Evolutionary conservation across 495 filamentous ascomycete species (phyloP).

Genomic region (Saxophila tyrrhenica): DNA sequence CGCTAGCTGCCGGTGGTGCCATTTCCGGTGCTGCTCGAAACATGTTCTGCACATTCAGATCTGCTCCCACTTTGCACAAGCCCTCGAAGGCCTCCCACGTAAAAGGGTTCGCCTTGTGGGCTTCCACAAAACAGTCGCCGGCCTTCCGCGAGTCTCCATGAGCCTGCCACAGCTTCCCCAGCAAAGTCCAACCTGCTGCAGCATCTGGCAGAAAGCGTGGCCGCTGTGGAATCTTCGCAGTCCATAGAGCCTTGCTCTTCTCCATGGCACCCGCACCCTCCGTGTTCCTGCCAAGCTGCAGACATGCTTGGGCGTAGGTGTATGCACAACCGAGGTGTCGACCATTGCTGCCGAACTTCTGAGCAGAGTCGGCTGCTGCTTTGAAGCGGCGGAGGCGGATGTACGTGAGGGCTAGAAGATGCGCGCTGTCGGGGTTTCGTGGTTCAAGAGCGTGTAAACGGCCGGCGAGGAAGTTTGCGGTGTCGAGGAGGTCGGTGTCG

Average conservation of each 20-base stretch:
- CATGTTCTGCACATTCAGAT: constrained; percentile 53
- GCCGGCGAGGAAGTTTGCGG: constrained; percentile 84
- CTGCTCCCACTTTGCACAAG: constrained; percentile 53
- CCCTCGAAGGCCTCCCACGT: constrained; percentile 95
- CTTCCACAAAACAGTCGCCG: constrained; percentile 70
- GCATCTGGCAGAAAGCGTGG: constrained; percentile 60
- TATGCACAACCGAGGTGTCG: constrained; percentile 79
- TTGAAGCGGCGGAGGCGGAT: constrained; percentile 68
- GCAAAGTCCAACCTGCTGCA: constrained; percentile 63
- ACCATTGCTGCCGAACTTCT: constrained; percentile 49
- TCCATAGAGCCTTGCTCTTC: constrained; percentile 16
- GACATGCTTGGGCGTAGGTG: constrained; percentile 78
- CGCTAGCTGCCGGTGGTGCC: constrained; percentile 19
- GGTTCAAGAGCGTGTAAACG: constrained; percentile 74
- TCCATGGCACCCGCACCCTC: constrained; percentile 65
- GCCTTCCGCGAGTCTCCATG: constrained; percentile 73
- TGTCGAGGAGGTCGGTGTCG: constrained; percentile 76
- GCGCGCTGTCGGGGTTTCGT: constrained; percentile 63
- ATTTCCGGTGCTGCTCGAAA: constrained; percentile 69
- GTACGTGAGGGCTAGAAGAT: constrained; percentile 75
- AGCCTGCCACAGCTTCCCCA: constrained; percentile 76
- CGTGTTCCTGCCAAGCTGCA: constrained; percentile 51
- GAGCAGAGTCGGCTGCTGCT: constrained; percentile 61
- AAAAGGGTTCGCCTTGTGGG: constrained; percentile 83
- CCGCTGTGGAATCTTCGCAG: constrained; percentile 20